Conservation (phyloP, 768 basidiomycete species). For the Imleria badia region DNA sequence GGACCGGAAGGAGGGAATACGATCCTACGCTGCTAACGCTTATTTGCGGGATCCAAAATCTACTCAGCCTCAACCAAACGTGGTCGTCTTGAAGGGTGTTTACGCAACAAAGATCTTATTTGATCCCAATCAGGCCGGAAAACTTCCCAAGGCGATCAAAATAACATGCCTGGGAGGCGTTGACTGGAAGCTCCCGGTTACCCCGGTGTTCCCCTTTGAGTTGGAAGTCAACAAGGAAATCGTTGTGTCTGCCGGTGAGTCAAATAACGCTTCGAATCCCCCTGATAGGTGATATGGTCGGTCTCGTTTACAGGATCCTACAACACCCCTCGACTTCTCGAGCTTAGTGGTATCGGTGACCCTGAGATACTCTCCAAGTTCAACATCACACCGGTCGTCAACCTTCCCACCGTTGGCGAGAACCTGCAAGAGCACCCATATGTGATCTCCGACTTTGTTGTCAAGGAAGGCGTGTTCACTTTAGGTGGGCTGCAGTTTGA, state of each 20-base stretch:
- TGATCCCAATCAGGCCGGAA: neutral
- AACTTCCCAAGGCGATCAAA: slow-evolving; percentile 5
- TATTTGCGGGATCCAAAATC: slow-evolving; percentile 14
- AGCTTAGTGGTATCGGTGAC: slow-evolving; percentile 18
- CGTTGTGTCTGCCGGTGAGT: slow-evolving; percentile 3
- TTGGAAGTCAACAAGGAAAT: slow-evolving; percentile 7
- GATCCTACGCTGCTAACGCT: slow-evolving; percentile 21
- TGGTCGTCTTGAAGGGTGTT: slow-evolving; percentile 4
- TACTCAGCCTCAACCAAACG: slow-evolving; percentile 5
- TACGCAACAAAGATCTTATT: slow-evolving; percentile 16
- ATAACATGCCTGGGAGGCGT: slow-evolving; percentile 11
- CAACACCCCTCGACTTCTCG: slow-evolving; percentile 21
- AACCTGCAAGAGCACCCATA: slow-evolving; percentile 19
- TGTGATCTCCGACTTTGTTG: slow-evolving; percentile 13
- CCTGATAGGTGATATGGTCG: neutral
- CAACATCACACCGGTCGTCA: slow-evolving; percentile 4
- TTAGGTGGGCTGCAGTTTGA: slow-evolving; percentile 4
- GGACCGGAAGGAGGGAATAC: slow-evolving; percentile 10
- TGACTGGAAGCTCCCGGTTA: slow-evolving; percentile 4
- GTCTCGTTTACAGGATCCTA: slow-evolving; percentile 3
- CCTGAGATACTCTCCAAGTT: slow-evolving; percentile 12
- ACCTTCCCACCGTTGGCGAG: slow-evolving; percentile 20
- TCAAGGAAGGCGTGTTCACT: slow-evolving; percentile 12
- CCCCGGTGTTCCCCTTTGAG: neutral
- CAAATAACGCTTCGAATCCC: neutral